Base-by-base conservation (phyloP, 345 rosid species). In the Boechera stricta region DNA sequence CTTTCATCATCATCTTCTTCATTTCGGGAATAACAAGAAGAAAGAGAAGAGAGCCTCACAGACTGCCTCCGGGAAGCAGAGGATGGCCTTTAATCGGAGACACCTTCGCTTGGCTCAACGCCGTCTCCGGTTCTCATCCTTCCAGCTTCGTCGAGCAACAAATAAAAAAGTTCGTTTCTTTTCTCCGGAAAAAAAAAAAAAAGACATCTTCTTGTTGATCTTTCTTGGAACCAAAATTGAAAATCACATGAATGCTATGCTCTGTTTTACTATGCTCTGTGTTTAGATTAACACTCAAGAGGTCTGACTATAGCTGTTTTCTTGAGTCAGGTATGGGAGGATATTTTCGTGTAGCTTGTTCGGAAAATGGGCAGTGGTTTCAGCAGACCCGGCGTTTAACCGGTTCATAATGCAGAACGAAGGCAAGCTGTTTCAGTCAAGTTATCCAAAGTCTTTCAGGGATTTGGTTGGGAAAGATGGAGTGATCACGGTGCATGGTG, bases 401-500 rank as follows among this genome's bases (percentile, higher is more conserved):
- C 77, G 89, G 67, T 89, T 84, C 48, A 79, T 93, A 51, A 89
- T 93, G 93, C 92, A 82, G 76, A 88, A 88, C 31, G 98, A 93
- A 80, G 97, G 98, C 4, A 88, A 79, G 78, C 44, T 93, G 68
- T 93, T 93, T 74, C 89, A 87, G 65, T 93, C 98, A 0, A 93
- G 90, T 57, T 93, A 93, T 77, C 97, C 97, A 24, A 93, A 91
- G 67, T 88, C 98, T 10, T 93, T 93, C 72, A 80, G 93, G 26
- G 95, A 93, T 64, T 78, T 93, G 82, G 97, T 93, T 0, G 98
- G 97, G 0, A 88, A 88, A 80, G 87, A 93, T 71, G 98, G 98
- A 15, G 82, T 93, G 28, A 89, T 93, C 76, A 91, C 91, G 0
- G 82, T 85, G 5, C 97, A 93, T 2, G 98, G 94, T 54, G 91